phyloP scores from a whole-genome alignment of 495 filamentous ascomycete species.

The Penicillium bialowiezense region DNA sequence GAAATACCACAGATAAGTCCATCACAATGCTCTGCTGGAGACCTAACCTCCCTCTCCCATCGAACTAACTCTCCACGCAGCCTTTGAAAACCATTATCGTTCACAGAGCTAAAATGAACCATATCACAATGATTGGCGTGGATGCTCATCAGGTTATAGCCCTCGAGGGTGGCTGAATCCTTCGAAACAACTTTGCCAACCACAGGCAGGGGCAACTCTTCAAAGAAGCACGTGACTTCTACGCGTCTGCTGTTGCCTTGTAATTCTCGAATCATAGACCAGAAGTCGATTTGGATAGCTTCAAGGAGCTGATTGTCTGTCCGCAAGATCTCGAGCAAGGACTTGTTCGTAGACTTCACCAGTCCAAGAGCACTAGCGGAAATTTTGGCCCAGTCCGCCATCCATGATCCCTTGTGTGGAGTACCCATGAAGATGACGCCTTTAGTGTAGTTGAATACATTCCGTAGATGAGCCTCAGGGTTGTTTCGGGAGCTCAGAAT shows the following conservation, averaged over 20 bases:
- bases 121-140: constrained; percentile 39
- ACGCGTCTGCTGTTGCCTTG: constrained; percentile 8
- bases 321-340: constrained; percentile 14
- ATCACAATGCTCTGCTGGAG: too few relatives aligned
- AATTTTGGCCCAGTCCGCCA: constrained; percentile 32
- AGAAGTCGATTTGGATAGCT: constrained; percentile 16
- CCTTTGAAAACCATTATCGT: constrained; percentile 35
- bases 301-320: constrained; percentile 18
- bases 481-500: constrained; percentile 13
- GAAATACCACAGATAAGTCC: too few relatives aligned
- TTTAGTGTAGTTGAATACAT: constrained; percentile 25
- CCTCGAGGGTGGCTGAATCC: constrained; percentile 16
- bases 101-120: constrained; percentile 31
- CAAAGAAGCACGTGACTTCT: constrained; percentile 25
- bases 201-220: constrained; percentile 14
- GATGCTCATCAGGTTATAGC: constrained; percentile 26
- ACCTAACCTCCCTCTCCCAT: too few relatives aligned
- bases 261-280: constrained; percentile 7
- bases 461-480: constrained; percentile 22
- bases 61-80: constrained; percentile 12
- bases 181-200: constrained; percentile 11
- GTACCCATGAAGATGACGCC: constrained; percentile 42
- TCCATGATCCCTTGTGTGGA: constrained; percentile 33
- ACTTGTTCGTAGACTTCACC: constrained; percentile 17
- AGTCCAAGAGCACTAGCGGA: constrained; percentile 13